These are phyloP conservation scores for Cunninghamia lanceolata DNA, from an alignment of 75 land plant species.

Conservation along the genomic window DNA sequence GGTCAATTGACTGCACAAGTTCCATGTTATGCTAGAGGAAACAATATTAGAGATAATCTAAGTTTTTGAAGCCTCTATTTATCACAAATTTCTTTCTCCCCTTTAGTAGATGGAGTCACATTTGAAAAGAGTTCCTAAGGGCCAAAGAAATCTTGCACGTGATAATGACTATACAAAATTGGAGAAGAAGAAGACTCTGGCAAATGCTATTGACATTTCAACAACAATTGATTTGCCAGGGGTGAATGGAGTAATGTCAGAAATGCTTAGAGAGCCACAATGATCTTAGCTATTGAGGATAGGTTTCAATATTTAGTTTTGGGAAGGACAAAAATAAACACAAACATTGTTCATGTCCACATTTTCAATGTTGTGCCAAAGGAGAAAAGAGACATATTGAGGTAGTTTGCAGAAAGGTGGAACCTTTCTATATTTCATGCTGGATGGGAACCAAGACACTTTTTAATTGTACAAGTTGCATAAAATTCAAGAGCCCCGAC, in stretches of 20 bases:
- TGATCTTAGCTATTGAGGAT: constrained; percentile 37
- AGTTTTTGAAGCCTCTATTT: constrained; percentile 10
- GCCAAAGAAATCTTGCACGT: constrained; percentile 80
- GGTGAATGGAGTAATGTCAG: constrained; percentile 21
- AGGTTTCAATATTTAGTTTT: too few species aligned
- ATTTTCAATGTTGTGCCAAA: too few species aligned
- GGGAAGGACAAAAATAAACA: too few species aligned
- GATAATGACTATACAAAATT: constrained; percentile 59
- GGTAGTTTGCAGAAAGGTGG: constrained; percentile 36
- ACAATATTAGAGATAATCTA: constrained; percentile 3
- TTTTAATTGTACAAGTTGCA: constrained; percentile 29
- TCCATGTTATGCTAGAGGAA: constrained; percentile 33
- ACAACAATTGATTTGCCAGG: constrained; percentile 14
- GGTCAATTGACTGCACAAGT: constrained; percentile 35
- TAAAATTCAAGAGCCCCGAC: constrained; percentile 29
- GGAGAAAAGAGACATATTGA: constrained; percentile 26
- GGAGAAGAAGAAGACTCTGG: too few species aligned
- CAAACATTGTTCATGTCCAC: too few species aligned
- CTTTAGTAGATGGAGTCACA: constrained; percentile 66
- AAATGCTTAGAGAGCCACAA: constrained; percentile 31
- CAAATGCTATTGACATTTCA: constrained; percentile 27
- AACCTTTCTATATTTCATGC: constrained; percentile 24
- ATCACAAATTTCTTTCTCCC: constrained; percentile 62
- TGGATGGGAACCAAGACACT: constrained; percentile 33
- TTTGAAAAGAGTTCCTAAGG: constrained; percentile 61